phyloP scores from a whole-genome alignment of 768 basidiomycete species.

The Boletus pseudo-olivaceus region DNA sequence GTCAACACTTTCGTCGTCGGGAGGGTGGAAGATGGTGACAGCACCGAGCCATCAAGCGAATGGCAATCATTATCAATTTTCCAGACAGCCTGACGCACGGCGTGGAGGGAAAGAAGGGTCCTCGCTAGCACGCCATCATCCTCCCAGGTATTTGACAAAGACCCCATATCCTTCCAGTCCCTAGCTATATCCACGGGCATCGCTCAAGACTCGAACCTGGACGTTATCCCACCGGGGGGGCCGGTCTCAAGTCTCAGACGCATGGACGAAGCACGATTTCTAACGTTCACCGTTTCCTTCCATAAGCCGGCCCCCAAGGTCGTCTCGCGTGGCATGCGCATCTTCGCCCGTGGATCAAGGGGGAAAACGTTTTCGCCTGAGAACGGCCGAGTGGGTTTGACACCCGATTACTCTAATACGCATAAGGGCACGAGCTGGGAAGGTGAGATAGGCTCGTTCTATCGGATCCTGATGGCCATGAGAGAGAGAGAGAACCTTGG shows the following conservation, averaged over 20 bases:
- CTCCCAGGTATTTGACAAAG: neutral
- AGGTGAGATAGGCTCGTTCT: slow-evolving; percentile 4
- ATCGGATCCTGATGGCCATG: slow-evolving; percentile 23
- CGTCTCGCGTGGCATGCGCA: slow-evolving; percentile 1
- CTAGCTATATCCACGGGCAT: too few relatives aligned
- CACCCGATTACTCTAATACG: slow-evolving; percentile 6
- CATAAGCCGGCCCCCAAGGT: neutral
- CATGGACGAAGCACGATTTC: too few relatives aligned
- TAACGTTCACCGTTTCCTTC: neutral
- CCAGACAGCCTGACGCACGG: neutral
- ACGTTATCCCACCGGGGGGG: neutral
- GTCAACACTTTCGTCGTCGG: neutral
- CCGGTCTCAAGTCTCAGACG: neutral
- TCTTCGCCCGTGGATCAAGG: slow-evolving; percentile 1
- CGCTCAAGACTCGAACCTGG: neutral
- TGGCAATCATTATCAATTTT: neutral
- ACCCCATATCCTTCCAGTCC: neutral
- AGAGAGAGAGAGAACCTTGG: slow-evolving; percentile 14
- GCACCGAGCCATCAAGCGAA: neutral
- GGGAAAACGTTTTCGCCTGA: slow-evolving; percentile 11
- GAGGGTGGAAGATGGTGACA: neutral
- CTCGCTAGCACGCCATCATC: neutral
- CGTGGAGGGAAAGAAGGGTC: neutral
- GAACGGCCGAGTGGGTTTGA: slow-evolving; percentile 5
- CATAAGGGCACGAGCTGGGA: slow-evolving; percentile 6